Evolutionary conservation across 83 land plant species (phyloP).

Genomic region (Thuja plicata): DNA sequence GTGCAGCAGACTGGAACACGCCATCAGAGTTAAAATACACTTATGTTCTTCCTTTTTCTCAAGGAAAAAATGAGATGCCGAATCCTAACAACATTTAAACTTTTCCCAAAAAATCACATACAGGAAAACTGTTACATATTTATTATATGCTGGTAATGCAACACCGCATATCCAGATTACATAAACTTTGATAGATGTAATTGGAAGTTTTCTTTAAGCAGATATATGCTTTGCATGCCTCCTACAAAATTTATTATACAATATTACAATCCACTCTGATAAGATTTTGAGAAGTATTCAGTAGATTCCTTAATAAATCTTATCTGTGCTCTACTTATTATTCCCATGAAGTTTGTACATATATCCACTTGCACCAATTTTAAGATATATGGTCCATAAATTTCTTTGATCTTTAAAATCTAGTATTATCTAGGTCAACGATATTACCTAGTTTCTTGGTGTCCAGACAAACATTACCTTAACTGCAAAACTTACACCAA

Average conservation of each 20-base stretch:
- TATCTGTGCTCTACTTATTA: not conserved
- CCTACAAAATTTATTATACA: not conserved
- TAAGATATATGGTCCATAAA: not conserved
- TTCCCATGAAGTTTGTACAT: too few relatives aligned
- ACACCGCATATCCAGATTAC: not conserved
- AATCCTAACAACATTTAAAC: not conserved
- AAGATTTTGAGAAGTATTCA: not conserved
- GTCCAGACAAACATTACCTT: conserved; percentile 47
- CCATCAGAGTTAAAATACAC: not conserved
- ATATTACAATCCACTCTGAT: not conserved
- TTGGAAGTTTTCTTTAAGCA: not conserved
- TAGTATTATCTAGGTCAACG: not conserved
- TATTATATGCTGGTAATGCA: not conserved
- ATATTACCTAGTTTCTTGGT: not conserved
- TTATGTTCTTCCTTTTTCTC: not conserved
- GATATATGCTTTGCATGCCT: not conserved
- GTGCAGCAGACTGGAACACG: conserved; percentile 68
- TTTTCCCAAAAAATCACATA: not conserved
- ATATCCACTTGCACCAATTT: not conserved
- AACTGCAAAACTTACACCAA: conserved; percentile 68
- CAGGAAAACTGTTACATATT: not conserved
- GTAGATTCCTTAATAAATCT: not conserved
- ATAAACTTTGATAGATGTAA: not conserved
- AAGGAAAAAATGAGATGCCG: not conserved
- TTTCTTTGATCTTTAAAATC: not conserved